Evolutionary conservation across 2,329 filamentous ascomycete genomes (phyloP).

Genomic region (Monosporascus cannonballus): DNA sequence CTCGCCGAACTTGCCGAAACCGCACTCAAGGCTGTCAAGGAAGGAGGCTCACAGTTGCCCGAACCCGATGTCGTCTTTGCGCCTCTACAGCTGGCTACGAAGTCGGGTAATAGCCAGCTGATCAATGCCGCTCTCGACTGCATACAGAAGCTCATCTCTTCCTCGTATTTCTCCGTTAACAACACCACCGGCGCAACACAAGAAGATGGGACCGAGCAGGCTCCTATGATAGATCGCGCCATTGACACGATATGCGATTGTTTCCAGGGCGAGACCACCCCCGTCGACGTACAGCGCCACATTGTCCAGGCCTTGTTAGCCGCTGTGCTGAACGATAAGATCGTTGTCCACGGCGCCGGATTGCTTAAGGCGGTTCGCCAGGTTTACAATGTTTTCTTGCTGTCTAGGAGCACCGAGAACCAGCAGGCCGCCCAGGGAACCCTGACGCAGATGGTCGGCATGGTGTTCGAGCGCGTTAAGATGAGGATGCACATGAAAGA

Average conservation of each 20-base stretch:
- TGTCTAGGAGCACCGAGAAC: constrained; percentile 89
- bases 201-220: constrained; percentile 39
- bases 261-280: constrained; percentile 93
- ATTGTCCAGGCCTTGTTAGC: constrained; percentile 96
- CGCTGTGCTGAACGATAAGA: constrained; percentile 96
- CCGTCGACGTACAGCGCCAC: constrained; percentile 88
- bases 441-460: constrained; percentile 96
- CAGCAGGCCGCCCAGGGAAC: constrained; percentile 97
- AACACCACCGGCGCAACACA: constrained; percentile 38
- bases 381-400: constrained; percentile 97
- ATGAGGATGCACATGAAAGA: constrained; percentile 82
- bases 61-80: constrained; percentile 90
- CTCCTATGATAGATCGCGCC: constrained; percentile 88
- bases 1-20: constrained; percentile 75
- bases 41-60: constrained; percentile 72
- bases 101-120: constrained; percentile 76
- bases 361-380: constrained; percentile 93
- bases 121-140: constrained; percentile 91
- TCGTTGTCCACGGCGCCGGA: constrained; percentile 94
- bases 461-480: constrained; percentile 94
- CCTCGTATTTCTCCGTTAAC: constrained; percentile 89
- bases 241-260: constrained; percentile 99
- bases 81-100: constrained; percentile 83
- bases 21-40: constrained; percentile 80
- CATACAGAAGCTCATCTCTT: constrained; percentile 98